Evolutionary conservation across 2,329 filamentous ascomycete genomes (phyloP).

Genomic region (Tolypocladium inflatum): DNA sequence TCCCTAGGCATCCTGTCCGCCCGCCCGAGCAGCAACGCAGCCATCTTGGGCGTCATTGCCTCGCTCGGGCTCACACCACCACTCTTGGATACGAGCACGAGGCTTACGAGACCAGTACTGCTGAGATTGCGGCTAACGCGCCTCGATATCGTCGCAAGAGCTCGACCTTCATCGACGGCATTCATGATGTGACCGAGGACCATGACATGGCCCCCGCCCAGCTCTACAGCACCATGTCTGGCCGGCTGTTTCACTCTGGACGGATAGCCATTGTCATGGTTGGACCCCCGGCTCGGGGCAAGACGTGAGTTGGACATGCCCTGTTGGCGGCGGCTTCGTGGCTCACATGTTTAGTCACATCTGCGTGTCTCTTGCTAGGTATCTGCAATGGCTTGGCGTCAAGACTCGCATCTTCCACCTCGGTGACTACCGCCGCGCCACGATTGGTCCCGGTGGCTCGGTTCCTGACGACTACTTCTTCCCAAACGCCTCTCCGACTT

Average conservation of each 20-base stretch:
- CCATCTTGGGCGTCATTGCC: background rate
- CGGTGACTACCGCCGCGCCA: conserved; percentile 90
- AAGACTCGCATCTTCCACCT: conserved; percentile 98
- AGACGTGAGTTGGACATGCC: conserved; percentile 56
- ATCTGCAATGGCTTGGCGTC: conserved; percentile 92
- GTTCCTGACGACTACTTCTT: conserved; percentile 98
- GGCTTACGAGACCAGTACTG: conserved; percentile 49
- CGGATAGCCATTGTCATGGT: conserved; percentile 97
- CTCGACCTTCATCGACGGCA: conserved; percentile 93
- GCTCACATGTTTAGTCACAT: conserved; percentile 58
- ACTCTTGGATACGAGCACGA: background rate
- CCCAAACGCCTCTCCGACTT: conserved; percentile 83
- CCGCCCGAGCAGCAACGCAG: background rate
- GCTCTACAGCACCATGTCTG: conserved; percentile 96
- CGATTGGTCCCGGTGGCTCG: conserved; percentile 70
- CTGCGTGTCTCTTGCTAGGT: conserved; percentile 88
- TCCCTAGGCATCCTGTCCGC: background rate
- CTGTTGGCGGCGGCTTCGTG: too few species aligned
- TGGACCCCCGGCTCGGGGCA: conserved; percentile 86
- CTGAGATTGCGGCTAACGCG: conserved; percentile 84
- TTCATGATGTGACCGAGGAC: conserved; percentile 84
- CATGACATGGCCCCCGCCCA: conserved; percentile 83
- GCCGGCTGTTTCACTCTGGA: conserved; percentile 91
- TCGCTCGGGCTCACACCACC: too few species aligned
- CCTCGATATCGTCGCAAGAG: conserved; percentile 85